These are phyloP conservation scores for Cichorium intybus DNA, from an alignment of 140 eudicot species.

Conservation along the genomic window DNA sequence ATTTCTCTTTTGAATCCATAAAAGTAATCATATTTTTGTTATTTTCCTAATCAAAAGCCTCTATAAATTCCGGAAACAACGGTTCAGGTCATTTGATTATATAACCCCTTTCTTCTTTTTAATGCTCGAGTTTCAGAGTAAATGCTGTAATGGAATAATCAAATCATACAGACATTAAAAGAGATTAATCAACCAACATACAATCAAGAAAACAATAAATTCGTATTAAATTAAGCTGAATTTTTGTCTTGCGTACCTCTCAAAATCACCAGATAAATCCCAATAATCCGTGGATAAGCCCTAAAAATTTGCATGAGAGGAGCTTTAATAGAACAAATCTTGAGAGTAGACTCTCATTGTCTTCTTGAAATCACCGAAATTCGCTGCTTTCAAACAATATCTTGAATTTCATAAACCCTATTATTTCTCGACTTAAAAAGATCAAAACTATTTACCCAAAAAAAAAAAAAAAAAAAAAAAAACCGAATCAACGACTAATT, in stretches of 20 bases:
- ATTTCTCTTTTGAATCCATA: conserved; percentile 73
- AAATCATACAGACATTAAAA: conserved; percentile 15
- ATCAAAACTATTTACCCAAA: conserved; percentile 7
- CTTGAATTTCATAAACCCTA: conserved; percentile 21
- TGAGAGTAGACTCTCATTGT: conserved; percentile 38
- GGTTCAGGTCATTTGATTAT: conserved; percentile 32
- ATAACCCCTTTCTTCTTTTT: conserved; percentile 26
- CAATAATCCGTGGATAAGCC: neutral
- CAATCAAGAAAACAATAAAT: conserved; percentile 15
- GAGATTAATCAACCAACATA: conserved; percentile 13
- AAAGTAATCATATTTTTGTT: conserved; percentile 56
- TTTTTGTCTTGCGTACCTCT: conserved; percentile 16
- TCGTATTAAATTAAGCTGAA: conserved; percentile 9
- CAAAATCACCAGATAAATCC: conserved; percentile 9
- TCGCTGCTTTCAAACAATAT: conserved; percentile 6
- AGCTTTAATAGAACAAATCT: conserved; percentile 9
- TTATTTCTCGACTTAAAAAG: neutral
- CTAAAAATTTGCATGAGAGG: conserved; percentile 19
- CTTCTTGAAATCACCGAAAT: conserved; percentile 27
- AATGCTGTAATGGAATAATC: conserved; percentile 40
- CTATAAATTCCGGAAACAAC: conserved; percentile 25
- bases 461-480: conserved; percentile 3
- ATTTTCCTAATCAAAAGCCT: neutral
- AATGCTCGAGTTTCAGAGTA: conserved; percentile 28
- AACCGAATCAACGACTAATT: too few relatives aligned